Evolutionary conservation across 2,329 filamentous ascomycete genomes (phyloP), one percentile per base, ranked within the genome.

Genomic region (Venturia nashicola): DNA sequence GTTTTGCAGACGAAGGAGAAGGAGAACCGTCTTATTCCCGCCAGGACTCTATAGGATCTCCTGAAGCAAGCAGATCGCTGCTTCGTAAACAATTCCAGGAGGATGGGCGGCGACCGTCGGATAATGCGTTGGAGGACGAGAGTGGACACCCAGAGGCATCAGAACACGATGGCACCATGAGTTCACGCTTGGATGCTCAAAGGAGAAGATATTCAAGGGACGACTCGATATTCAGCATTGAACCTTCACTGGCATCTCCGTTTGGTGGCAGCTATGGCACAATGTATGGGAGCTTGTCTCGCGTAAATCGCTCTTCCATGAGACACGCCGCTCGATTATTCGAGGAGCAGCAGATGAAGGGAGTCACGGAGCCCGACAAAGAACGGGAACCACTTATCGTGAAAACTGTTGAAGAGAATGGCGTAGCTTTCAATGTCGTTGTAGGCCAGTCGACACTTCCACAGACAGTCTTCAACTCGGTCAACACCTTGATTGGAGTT

Each of bases 401-500:
- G 62, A 93, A 91, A 76, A 89, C 92, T 74, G 83, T 96, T 14
- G 89, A 95, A 72, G 89, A 94, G 67, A 80, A 83, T 69, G 91
- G 94, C 68, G 91, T 94, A 51, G 83, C 93, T 59, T 85, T 96
- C 64, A 83, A 93, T 69, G 83, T 93, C 2, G 86, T 96, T 2
- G 88, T 96, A 66, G 93, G 93, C 46, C 91, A 95, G 77, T 96
- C 91, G n/a, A 99, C 93, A 0, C 80, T 97, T 18, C 91, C 91
- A 0, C 93, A 97, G 77, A 97, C 93, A 7, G 83, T 97, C 67
- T 96, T 97, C 80, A 99, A 99, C 76, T 95, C 91, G 3, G 93
- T 93, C 72, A 96, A 96, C 68, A 90, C 95, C 61, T 78, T 97
- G 65, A 93, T 97, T 66, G 92, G 92, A 18, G 87, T 99, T 39